These are phyloP conservation scores for Russula lepida DNA, from an alignment of 768 basidiomycete species.

Conservation along the genomic window DNA sequence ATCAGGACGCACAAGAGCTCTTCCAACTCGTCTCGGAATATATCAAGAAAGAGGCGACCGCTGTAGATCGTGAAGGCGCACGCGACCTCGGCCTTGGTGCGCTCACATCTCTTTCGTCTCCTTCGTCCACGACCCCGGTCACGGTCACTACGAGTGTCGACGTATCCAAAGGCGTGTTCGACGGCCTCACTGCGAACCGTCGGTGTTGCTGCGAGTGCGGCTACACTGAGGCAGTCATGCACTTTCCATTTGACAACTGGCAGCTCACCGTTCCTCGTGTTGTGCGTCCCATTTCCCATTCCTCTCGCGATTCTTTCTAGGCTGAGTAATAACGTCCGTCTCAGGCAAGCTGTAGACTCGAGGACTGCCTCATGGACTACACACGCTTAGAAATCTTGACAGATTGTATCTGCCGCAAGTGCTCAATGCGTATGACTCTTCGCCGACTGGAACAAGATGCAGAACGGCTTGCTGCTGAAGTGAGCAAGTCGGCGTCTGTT, in stretches of 20 bases:
- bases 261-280: slow-evolving; percentile 65
- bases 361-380: slow-evolving; percentile 83
- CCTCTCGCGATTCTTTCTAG: background rate
- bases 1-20: slow-evolving; percentile 98
- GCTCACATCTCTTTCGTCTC: slow-evolving; percentile 28
- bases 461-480: slow-evolving; percentile 37
- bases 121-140: slow-evolving; percentile 19
- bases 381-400: slow-evolving; percentile 79
- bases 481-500: slow-evolving; percentile 34
- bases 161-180: slow-evolving; percentile 67
- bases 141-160: slow-evolving; percentile 24
- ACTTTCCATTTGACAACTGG: slow-evolving; percentile 81
- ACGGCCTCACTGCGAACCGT: slow-evolving; percentile 84
- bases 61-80: slow-evolving; percentile 62
- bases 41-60: slow-evolving; percentile 73
- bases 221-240: slow-evolving; percentile 92
- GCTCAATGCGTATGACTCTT: slow-evolving; percentile 76
- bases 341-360: slow-evolving; percentile 61
- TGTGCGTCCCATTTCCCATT: slow-evolving; percentile 37
- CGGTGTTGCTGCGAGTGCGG: slow-evolving; percentile 84
- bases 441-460: slow-evolving; percentile 54
- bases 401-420: slow-evolving; percentile 91
- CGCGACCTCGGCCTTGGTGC: slow-evolving; percentile 67
- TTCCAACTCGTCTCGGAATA: slow-evolving; percentile 90
- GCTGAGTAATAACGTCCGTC: background rate